Evolutionary conservation across 208 protist species (phyloP), one percentile per base, ranked within the genome.

Genomic region (Leishmania mexicana): DNA sequence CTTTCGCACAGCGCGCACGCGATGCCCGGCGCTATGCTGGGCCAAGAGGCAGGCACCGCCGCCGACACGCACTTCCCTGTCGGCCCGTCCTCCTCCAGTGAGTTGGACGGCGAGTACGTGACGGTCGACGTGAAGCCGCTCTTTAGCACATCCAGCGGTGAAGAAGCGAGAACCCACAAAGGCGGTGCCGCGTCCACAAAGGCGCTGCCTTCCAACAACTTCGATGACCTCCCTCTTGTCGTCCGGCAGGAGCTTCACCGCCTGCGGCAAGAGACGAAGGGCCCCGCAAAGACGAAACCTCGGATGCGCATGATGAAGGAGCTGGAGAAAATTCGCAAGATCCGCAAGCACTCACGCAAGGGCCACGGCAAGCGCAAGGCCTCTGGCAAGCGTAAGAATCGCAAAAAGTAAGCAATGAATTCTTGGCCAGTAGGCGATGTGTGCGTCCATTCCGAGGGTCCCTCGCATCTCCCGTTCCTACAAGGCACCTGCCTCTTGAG

Each of bases 281-380:
- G 94, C 0, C 92, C 94, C 17, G 76, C 90, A 7, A 87, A 83
- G 47, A 96, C 93, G 35, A 95, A 94, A 81, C 79, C 94, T 62
- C 89, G 87, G 58, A 15, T 96, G 68, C 88, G 88, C 70, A 92
- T 94, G 89, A 75, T 96, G 89, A 96, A 96, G 85, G 93, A 95
- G 85, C 86, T 97, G 65, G 86, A 95, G 75, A 97, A 97, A 85
- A 96, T 96, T 53, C 90, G 90, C 11, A 96, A 96, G 86, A 97
- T 97, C 62, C 88, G 89, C 76, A 95, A 96, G 79, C 85, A 97
- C 85, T 96, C 93, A 1, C 84, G 93, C 19, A 97, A 97, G 82
- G 94, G 94, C n/a, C 94, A 97, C 86, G 92, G 92, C 60, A 97
- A 97, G 87, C 91, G 92, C 64, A 92, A 85, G n/a, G 84, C 92